Conservation (phyloP, 2,329 filamentous ascomycete species). For the Salinomyces thailandicus region DNA sequence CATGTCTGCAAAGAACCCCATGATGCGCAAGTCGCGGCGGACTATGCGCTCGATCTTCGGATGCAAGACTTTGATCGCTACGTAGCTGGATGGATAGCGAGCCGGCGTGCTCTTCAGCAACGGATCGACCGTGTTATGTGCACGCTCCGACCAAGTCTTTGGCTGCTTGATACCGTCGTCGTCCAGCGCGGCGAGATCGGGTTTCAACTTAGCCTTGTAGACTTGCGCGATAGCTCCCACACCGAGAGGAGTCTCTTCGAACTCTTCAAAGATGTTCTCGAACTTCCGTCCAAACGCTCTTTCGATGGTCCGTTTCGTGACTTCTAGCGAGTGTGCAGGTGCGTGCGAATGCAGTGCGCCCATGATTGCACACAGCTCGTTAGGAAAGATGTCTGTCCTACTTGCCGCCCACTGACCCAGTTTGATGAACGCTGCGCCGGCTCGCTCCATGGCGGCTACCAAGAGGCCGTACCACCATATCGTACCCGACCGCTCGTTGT, state of each 20-base stretch:
- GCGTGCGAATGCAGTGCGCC: slow-evolving; percentile 90
- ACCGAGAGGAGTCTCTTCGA: slow-evolving; percentile 77
- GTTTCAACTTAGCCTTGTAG: slow-evolving; percentile 86
- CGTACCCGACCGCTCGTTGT: slow-evolving; percentile 69
- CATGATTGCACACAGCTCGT: slow-evolving; percentile 85
- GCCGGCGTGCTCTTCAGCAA: slow-evolving; percentile 79
- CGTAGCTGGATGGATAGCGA: slow-evolving; percentile 78
- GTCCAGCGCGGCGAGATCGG: slow-evolving; percentile 57
- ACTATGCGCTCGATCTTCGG: slow-evolving; percentile 84
- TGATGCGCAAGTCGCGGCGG: slow-evolving; percentile 82
- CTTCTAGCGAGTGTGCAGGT: slow-evolving; percentile 73
- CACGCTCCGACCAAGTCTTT: slow-evolving; percentile 53
- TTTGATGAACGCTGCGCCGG: slow-evolving; percentile 96
- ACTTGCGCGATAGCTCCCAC: slow-evolving; percentile 96
- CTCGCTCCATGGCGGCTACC: slow-evolving; percentile 79
- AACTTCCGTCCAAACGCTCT: slow-evolving; percentile 74
- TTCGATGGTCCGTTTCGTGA: slow-evolving; percentile 68
- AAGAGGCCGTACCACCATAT: slow-evolving; percentile 92
- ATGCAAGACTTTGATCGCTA: slow-evolving; percentile 92
- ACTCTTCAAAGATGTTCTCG: slow-evolving; percentile 92
- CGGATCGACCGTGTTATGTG: slow-evolving; percentile 72
- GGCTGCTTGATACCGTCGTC: slow-evolving; percentile 45
- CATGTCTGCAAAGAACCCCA: slow-evolving; percentile 76
- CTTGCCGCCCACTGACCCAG: slow-evolving; percentile 98
- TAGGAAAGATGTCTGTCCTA: slow-evolving; percentile 89